Percentiles rank a stretch among this genome's conserved stretches.
Conservation (phyloP, 208 protist genomes). For the Crithidia expoeki region DNA sequence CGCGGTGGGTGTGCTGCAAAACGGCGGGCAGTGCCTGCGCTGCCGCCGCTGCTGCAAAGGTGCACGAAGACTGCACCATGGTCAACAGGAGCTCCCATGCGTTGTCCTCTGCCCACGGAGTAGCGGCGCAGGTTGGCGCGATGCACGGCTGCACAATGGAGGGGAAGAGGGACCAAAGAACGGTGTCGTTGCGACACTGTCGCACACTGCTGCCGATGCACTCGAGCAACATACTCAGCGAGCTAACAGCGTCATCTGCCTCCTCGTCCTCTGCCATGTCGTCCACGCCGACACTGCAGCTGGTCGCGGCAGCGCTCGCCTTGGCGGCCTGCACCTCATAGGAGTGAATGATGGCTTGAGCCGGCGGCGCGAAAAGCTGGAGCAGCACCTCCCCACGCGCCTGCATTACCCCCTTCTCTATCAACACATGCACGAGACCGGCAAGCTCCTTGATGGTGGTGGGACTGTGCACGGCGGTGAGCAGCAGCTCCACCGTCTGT, state of each 20-base stretch:
- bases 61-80: slow-evolving; percentile 43
- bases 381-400: slow-evolving; percentile 52
- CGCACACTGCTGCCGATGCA: slow-evolving; percentile 51
- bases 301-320: neutral
- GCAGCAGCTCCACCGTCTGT: slow-evolving; percentile 45
- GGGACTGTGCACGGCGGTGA: slow-evolving; percentile 48
- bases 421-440: slow-evolving; percentile 59
- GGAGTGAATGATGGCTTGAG: slow-evolving; percentile 36
- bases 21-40: slow-evolving; percentile 54
- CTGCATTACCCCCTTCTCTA: slow-evolving; percentile 49
- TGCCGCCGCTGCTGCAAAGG: slow-evolving; percentile 13
- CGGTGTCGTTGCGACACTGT: slow-evolving; percentile 32
- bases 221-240: slow-evolving; percentile 61
- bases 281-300: neutral
- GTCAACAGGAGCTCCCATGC: slow-evolving; percentile 79
- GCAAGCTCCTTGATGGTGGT: slow-evolving; percentile 51
- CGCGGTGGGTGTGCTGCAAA: slow-evolving; percentile 52
- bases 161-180: slow-evolving; percentile 57
- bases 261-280: slow-evolving; percentile 35
- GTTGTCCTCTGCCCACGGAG: slow-evolving; percentile 75
- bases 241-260: slow-evolving; percentile 30
- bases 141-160: slow-evolving; percentile 68
- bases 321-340: slow-evolving; percentile 7
- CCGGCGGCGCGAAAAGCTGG: slow-evolving; percentile 50
- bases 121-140: slow-evolving; percentile 28